A percentile compares a stretch with the other conserved stretches of the same genome.
These are phyloP conservation scores for Periglandula ipomoeae DNA, from an alignment of 2,329 filamentous ascomycete genomes.

Conservation along the genomic window DNA sequence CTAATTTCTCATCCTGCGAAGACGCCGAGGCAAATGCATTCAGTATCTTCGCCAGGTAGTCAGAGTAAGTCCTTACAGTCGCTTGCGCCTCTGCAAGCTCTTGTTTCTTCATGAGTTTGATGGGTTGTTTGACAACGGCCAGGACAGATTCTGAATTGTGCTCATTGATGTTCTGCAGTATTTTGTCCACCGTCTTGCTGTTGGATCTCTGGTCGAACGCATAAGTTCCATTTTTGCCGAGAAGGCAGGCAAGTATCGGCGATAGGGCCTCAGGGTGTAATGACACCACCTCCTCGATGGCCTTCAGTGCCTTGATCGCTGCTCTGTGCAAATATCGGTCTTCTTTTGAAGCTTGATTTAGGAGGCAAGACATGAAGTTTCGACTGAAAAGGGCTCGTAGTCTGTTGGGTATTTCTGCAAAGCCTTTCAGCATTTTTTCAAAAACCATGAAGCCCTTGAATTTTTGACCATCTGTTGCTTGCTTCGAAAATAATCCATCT, in stretches of 20 bases:
- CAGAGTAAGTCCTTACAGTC: conserved; percentile 39
- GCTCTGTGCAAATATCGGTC: conserved; percentile 74
- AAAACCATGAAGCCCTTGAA: conserved; percentile 87
- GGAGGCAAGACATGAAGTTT: conserved; percentile 72
- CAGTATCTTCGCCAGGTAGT: conserved; percentile 45
- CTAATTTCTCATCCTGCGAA: background rate
- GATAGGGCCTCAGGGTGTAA: conserved; percentile 49
- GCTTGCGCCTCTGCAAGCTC: conserved; percentile 20
- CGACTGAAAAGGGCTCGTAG: conserved; percentile 63
- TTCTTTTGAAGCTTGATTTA: conserved; percentile 71
- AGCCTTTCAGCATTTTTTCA: conserved; percentile 57
- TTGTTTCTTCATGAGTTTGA: conserved; percentile 20
- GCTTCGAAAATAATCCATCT: conserved; percentile 78
- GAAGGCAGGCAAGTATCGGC: conserved; percentile 55
- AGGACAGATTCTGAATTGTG: conserved; percentile 47
- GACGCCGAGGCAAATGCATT: conserved; percentile 24
- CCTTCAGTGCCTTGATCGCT: conserved; percentile 65
- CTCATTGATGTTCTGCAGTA: conserved; percentile 52
- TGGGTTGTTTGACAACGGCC: conserved; percentile 35
- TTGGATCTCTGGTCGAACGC: conserved; percentile 83
- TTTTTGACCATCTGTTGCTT: conserved; percentile 79
- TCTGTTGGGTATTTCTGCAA: conserved; percentile 35
- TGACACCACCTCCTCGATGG: conserved; percentile 56
- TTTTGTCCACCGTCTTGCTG: conserved; percentile 71
- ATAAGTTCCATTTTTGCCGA: conserved; percentile 59